Conservation (phyloP, 2,329 filamentous ascomycete species). For the Aspergillus sp. region DNA sequence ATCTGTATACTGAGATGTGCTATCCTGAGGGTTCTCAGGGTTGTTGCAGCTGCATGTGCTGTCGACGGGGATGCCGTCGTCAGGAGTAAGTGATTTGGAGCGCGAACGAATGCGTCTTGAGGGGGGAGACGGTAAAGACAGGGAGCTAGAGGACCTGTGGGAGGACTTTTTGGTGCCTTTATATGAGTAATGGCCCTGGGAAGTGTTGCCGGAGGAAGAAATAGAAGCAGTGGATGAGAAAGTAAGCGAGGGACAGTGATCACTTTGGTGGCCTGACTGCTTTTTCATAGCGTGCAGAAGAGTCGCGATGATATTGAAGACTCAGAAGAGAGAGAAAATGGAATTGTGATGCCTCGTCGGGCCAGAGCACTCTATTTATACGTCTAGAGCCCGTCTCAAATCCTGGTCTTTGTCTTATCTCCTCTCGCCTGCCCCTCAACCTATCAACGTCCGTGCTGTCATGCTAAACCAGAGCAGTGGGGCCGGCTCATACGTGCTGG, state of each 20-base stretch:
- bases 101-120: slow-evolving; percentile 13
- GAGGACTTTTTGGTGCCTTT: slow-evolving; percentile 2
- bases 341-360: background rate
- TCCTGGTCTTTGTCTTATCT: no score
- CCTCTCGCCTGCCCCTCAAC: background rate
- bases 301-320: background rate
- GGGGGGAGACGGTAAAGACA: background rate
- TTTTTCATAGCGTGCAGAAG: slow-evolving; percentile 1
- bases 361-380: slow-evolving; percentile 1
- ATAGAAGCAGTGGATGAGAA: slow-evolving; percentile 11
- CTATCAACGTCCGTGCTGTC: background rate
- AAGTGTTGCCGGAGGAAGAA: slow-evolving; percentile 8
- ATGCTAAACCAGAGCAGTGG: background rate
- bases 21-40: no score
- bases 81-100: slow-evolving; percentile 17
- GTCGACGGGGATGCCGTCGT: slow-evolving; percentile 10
- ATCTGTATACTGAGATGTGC: slow-evolving; percentile 4
- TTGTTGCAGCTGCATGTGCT: slow-evolving; percentile 1
- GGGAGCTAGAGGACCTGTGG: slow-evolving; percentile 1
- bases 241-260: slow-evolving; percentile 17
- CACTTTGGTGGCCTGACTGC: slow-evolving; percentile 1
- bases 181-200: background rate
- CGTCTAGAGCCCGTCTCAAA: background rate
- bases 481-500: background rate
- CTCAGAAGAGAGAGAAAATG: background rate